Percentiles rank a stretch among this genome's conserved stretches.
Conservation (phyloP, 2,329 filamentous ascomycete genomes). For the Hysterium pulicare region DNA sequence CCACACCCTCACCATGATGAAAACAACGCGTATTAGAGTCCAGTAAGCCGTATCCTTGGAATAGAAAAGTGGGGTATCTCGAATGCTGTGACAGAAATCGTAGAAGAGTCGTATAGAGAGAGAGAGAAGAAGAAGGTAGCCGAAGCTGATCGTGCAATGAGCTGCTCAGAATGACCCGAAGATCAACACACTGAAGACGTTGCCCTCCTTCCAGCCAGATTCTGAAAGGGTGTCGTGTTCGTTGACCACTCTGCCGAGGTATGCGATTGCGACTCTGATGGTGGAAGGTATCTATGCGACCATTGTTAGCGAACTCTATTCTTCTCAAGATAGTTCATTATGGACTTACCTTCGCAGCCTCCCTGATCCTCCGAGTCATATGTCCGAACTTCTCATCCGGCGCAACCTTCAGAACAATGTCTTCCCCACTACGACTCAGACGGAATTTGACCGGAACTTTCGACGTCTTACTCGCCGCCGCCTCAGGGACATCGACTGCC, state of each 20-base stretch:
- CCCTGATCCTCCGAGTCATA: slow-evolving; percentile 60
- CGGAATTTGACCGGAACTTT: slow-evolving; percentile 32
- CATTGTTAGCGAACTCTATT: not conserved
- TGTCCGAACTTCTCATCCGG: slow-evolving; percentile 57
- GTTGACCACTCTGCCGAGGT: slow-evolving; percentile 76
- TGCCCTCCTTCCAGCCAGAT: not conserved
- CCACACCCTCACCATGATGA: too few relatives aligned
- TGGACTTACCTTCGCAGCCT: slow-evolving; percentile 59
- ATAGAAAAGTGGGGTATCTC: too few relatives aligned
- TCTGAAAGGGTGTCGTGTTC: slow-evolving; percentile 58
- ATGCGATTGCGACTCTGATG: slow-evolving; percentile 67
- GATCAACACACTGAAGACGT: slow-evolving; percentile 1
- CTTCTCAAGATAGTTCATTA: not conserved
- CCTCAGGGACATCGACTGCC: slow-evolving; percentile 21
- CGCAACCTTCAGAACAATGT: slow-evolving; percentile 34
- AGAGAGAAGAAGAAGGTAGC: too few relatives aligned
- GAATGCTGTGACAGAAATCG: too few relatives aligned
- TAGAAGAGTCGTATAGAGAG: too few relatives aligned
- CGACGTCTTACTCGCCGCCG: slow-evolving; percentile 3
- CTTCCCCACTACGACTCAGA: slow-evolving; percentile 37
- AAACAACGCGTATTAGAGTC: too few relatives aligned
- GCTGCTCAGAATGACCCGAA: too few relatives aligned
- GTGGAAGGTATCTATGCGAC: slow-evolving; percentile 52
- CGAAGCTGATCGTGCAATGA: too few relatives aligned
- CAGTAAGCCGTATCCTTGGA: too few relatives aligned